These are phyloP conservation scores for Penicillium argentinense DNA, from an alignment of 495 filamentous ascomycete species.

Conservation along the genomic window DNA sequence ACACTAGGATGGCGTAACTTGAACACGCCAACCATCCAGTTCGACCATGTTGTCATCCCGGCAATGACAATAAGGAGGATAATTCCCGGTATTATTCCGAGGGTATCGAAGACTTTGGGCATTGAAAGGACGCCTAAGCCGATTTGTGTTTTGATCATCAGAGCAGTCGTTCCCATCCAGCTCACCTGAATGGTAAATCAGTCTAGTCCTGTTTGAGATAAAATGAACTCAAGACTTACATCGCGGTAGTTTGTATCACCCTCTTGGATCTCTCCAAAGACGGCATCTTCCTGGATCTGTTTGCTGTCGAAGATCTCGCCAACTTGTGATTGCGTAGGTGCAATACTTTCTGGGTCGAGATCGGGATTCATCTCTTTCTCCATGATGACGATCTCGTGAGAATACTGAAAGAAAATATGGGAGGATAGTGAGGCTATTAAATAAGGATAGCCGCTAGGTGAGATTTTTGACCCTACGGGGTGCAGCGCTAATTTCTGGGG, in stretches of 20 bases:
- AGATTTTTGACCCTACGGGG: neutral
- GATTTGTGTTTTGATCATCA: slow-evolving; percentile 47
- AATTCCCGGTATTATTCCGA: slow-evolving; percentile 55
- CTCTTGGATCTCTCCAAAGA: slow-evolving; percentile 10
- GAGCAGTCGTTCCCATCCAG: slow-evolving; percentile 29
- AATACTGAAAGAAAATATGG: neutral
- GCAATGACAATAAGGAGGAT: slow-evolving; percentile 57
- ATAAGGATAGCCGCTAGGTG: no score
- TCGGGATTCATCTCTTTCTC: neutral
- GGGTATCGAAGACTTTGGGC: slow-evolving; percentile 54
- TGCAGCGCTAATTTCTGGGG: neutral
- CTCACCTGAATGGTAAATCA: slow-evolving; percentile 25
- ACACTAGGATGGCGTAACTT: slow-evolving; percentile 65
- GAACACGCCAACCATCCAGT: slow-evolving; percentile 69
- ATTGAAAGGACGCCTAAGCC: slow-evolving; percentile 62
- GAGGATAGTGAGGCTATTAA: neutral
- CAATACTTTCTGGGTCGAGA: neutral
- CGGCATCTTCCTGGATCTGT: slow-evolving; percentile 4
- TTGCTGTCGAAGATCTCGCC: slow-evolving; percentile 1
- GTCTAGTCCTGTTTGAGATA: neutral
- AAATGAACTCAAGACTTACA: neutral
- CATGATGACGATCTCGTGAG: neutral
- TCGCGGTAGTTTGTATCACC: slow-evolving; percentile 11
- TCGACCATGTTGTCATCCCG: slow-evolving; percentile 66
- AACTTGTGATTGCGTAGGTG: neutral